Base-by-base conservation (phyloP, 2,329 filamentous ascomycete species). In the Stagonosporopsis chrysanthemi region DNA sequence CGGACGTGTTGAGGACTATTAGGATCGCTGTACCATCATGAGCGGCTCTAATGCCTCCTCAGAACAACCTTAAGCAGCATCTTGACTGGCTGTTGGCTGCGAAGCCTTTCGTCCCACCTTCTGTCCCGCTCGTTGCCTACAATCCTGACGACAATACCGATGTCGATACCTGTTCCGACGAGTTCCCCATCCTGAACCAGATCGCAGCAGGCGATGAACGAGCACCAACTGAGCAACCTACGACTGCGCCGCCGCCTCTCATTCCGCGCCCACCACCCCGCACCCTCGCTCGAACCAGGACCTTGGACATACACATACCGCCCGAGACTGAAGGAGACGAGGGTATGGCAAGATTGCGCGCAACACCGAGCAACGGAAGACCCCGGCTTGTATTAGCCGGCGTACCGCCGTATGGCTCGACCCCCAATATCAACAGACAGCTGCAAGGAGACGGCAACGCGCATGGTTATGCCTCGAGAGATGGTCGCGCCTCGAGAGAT, bases 51-150 rank as follows among this genome's bases (percentile, higher is more conserved):
- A 82, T 82, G 80, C 81, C 80, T 75, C 54, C 48, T 46, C 65
- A 69, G 64, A 76, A 83, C 69, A 83, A 83, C 62, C 71, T 83
- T 60, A 72, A 68, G 58, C 75, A 77, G 67, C 80, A 83, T 63
- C 72, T 83, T 60, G 73, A 73, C 60, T 83, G 81, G 81, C 73
- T 83, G 69, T 67, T 81, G 53, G 68, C 67, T 61, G 73, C 74
- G 58, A 81, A 78, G 67, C 79, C 80, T 39, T 79, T 79, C 62
- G 58, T 81, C 44, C 79, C 80, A n/a, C 65, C 71, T 40, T 64
- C 68, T 39, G 51, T 58, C 47, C 65, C 72, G 28, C 58, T 70
- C 51, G 61, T 72, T 61, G 56, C 61, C 47, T 76, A 72, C 61
- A 65, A 69, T 42, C 64, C 70, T n/a, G 53, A 70, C 31, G 65